phyloP scores from a whole-genome alignment of 331 rosid species.

The Telfairia occidentalis region DNA sequence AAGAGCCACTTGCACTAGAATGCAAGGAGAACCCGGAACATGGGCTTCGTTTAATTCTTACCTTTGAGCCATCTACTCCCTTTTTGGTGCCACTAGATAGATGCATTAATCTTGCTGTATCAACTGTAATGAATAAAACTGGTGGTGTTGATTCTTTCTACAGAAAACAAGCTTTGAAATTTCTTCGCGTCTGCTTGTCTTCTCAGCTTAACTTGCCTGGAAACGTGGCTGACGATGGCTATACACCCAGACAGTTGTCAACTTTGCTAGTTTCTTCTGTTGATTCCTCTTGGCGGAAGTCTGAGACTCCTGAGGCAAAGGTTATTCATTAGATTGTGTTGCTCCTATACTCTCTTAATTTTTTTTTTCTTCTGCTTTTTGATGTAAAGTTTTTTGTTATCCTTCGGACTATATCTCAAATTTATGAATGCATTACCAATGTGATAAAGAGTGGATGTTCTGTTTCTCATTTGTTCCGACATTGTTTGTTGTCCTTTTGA shows the following conservation, averaged over 20 bases:
- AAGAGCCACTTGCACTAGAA: slow-evolving; percentile 88
- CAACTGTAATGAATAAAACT: slow-evolving; percentile 63
- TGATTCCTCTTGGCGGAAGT: slow-evolving; percentile 60
- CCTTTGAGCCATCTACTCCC: slow-evolving; percentile 97
- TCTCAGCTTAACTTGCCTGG: slow-evolving; percentile 98
- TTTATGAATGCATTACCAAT: neutral
- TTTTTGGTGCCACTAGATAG: slow-evolving; percentile 96
- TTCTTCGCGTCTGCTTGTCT: slow-evolving; percentile 79
- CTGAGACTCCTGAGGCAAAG: slow-evolving; percentile 71
- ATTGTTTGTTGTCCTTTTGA: neutral
- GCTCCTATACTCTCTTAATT: too few relatives aligned
- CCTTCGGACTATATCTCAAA: neutral
- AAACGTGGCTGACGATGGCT: slow-evolving; percentile 60
- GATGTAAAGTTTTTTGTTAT: neutral
- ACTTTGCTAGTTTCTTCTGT: slow-evolving; percentile 54
- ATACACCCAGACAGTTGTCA: slow-evolving; percentile 63
- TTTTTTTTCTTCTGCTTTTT: neutral
- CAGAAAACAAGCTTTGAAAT: slow-evolving; percentile 75
- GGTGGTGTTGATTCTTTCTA: slow-evolving; percentile 70
- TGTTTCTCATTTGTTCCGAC: neutral
- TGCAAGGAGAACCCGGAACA: slow-evolving; percentile 99
- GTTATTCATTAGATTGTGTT: slow-evolving; percentile 22
- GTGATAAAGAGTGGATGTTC: neutral
- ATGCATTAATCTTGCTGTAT: slow-evolving; percentile 96
- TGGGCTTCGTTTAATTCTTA: slow-evolving; percentile 82